These are phyloP conservation scores for Lenwebbia sp. DNA, from an alignment of 345 rosid species.

Conservation along the genomic window DNA sequence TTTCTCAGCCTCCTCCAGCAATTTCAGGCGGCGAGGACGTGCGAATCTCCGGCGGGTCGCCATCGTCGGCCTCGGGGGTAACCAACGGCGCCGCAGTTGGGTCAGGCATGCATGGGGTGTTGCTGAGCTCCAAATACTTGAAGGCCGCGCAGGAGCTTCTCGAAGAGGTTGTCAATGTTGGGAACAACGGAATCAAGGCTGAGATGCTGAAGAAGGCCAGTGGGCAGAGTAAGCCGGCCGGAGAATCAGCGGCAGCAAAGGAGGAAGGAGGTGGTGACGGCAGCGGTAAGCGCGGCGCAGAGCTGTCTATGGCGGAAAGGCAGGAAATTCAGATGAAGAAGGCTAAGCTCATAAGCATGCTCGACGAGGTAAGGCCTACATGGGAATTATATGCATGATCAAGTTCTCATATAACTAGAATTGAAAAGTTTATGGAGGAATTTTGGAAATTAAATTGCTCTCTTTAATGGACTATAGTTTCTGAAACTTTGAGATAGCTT, in stretches of 20 bases:
- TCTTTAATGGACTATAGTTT: not conserved
- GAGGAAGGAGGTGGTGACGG: constrained; percentile 33
- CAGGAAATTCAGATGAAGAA: constrained; percentile 99
- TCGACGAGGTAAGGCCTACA: constrained; percentile 60
- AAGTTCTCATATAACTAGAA: not conserved
- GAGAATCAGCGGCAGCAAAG: constrained; percentile 33
- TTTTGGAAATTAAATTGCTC: not conserved
- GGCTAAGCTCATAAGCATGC: constrained; percentile 83
- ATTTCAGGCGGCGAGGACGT: constrained; percentile 14
- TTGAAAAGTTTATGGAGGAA: not conserved
- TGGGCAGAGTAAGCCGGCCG: constrained; percentile 24
- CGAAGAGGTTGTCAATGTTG: constrained; percentile 86
- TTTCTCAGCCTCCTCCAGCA: constrained; percentile 5
- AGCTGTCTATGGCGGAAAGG: constrained; percentile 72
- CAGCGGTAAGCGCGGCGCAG: constrained; percentile 31
- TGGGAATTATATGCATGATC: not conserved
- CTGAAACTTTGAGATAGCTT: not conserved
- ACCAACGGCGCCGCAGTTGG: constrained; percentile 38
- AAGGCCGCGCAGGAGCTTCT: constrained; percentile 92
- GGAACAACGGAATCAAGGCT: constrained; percentile 17
- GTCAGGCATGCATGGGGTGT: constrained; percentile 46
- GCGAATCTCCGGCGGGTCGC: constrained; percentile 47
- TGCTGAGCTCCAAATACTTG: constrained; percentile 83
- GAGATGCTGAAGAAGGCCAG: constrained; percentile 35
- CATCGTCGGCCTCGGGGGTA: constrained; percentile 67